A percentile compares a stretch with the other conserved stretches of the same genome.
These are phyloP conservation scores for Clitocybe nebularis DNA, from an alignment of 1,284 basidiomycete genomes.

Conservation along the genomic window DNA sequence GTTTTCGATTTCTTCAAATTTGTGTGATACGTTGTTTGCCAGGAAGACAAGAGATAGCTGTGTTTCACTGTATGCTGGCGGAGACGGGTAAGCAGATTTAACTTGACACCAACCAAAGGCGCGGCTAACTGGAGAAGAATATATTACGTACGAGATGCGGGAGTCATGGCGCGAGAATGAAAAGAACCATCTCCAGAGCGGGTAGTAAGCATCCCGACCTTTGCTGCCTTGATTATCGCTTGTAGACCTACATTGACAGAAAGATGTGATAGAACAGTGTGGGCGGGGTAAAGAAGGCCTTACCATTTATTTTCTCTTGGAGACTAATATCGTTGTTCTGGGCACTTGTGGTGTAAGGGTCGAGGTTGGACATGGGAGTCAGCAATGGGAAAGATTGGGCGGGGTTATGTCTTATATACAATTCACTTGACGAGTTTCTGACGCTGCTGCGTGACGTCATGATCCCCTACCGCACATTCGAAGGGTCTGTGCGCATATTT, in stretches of 20 bases:
- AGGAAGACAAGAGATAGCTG: slow-evolving; percentile 66
- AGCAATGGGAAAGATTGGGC: too few relatives aligned
- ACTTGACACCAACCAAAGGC: neutral
- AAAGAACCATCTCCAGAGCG: slow-evolving; percentile 70
- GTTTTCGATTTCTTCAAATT: slow-evolving; percentile 74
- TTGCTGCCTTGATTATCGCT: slow-evolving; percentile 54
- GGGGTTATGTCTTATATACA: slow-evolving; percentile 12
- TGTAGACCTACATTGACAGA: slow-evolving; percentile 44
- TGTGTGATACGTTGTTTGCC: slow-evolving; percentile 73
- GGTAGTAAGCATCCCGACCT: slow-evolving; percentile 80
- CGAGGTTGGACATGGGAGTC: slow-evolving; percentile 40
- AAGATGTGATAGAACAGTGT: neutral
- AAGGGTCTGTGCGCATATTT: too few relatives aligned
- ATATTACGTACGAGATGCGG: slow-evolving; percentile 54
- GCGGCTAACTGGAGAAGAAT: neutral
- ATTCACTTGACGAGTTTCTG: too few relatives aligned
- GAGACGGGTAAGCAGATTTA: neutral
- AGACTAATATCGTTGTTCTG: slow-evolving; percentile 50
- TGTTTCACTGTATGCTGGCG: slow-evolving; percentile 40
- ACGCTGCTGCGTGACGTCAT: slow-evolving; percentile 14
- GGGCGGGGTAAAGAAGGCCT: slow-evolving; percentile 6
- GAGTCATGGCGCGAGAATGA: slow-evolving; percentile 85
- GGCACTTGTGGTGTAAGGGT: slow-evolving; percentile 63
- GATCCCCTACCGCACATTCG: too few relatives aligned
- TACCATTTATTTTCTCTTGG: slow-evolving; percentile 64